Percentiles rank a stretch among this genome's conserved stretches.
Evolutionary conservation across 352 stramenopile species (phyloP).

Genomic region (Paralagenidium karlingii): DNA sequence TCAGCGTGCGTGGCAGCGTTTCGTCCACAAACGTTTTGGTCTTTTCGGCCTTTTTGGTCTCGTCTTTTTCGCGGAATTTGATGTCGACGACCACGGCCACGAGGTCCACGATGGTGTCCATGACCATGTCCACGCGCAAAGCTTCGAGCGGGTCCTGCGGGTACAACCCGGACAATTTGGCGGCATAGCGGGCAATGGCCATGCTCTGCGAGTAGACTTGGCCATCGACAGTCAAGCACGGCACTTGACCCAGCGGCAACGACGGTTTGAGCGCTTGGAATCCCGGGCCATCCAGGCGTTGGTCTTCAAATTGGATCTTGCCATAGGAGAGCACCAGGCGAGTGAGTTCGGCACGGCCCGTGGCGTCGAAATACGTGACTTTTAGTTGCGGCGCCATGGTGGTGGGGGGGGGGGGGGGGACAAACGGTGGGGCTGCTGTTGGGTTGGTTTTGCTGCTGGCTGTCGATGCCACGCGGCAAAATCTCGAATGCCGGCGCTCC

Average conservation of each 20-base stretch:
- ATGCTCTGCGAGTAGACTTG: constrained; percentile 34
- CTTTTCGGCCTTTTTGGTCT: constrained; percentile 24
- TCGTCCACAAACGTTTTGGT: constrained; percentile 24
- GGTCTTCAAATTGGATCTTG: constrained; percentile 35
- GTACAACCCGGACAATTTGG: constrained; percentile 33
- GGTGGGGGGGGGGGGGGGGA: too few species aligned
- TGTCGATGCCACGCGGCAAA: too few species aligned
- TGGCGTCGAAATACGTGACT: constrained; percentile 31
- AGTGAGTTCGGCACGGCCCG: constrained; percentile 29
- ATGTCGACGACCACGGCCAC: constrained; percentile 43
- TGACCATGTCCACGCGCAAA: constrained; percentile 29
- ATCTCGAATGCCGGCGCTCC: too few species aligned
- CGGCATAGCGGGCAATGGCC: constrained; percentile 39
- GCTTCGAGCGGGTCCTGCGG: constrained; percentile 18
- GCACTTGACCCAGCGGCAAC: constrained; percentile 29
- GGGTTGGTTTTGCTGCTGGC: too few species aligned
- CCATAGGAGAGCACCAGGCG: constrained; percentile 27
- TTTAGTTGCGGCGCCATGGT: constrained; percentile 5
- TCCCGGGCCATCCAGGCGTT: constrained; percentile 13
- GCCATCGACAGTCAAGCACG: constrained; percentile 31
- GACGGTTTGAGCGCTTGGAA: constrained; percentile 19
- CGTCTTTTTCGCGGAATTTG: constrained; percentile 15
- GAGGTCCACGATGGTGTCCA: constrained; percentile 3
- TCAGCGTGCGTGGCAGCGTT: constrained; percentile 19
- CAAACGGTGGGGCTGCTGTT: too few species aligned